A percentile compares a stretch with the other conserved stretches of the same genome.
phyloP scores from a whole-genome alignment of 257 asterid species.

The Rubia yunnanensis region DNA sequence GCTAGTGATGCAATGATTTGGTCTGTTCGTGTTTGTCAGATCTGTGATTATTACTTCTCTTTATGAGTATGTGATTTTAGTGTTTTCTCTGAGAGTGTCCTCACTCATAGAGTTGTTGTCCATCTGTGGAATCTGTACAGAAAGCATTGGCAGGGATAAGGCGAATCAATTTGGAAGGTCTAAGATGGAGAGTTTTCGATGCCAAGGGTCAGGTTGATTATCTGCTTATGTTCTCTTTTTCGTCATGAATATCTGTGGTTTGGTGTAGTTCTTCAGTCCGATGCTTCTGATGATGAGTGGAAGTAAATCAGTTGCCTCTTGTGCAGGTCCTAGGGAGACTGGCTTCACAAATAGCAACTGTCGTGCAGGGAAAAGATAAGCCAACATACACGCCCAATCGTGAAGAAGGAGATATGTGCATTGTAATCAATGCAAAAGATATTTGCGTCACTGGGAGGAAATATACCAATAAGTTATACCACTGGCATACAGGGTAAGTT shows the following conservation, averaged over 20 bases:
- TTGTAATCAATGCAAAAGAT: slow-evolving; percentile 83
- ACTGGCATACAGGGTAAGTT: slow-evolving; percentile 90
- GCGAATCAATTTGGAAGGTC: slow-evolving; percentile 76
- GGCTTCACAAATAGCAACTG: slow-evolving; percentile 83
- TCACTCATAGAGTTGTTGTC: neutral
- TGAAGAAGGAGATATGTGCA: slow-evolving; percentile 89
- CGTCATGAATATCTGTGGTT: neutral
- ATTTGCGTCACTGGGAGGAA: slow-evolving; percentile 86
- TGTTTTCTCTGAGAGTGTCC: neutral
- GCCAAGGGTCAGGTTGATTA: slow-evolving; percentile 82
- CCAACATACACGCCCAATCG: slow-evolving; percentile 71
- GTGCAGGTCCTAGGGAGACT: slow-evolving; percentile 81
- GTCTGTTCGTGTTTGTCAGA: neutral
- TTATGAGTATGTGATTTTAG: neutral
- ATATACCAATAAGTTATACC: slow-evolving; percentile 82
- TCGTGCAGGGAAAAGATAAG: slow-evolving; percentile 94
- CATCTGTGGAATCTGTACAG: slow-evolving; percentile 34
- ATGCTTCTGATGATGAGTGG: neutral
- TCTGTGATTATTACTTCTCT: neutral
- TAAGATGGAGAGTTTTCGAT: slow-evolving; percentile 92
- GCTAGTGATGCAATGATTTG: neutral
- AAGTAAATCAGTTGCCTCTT: neutral
- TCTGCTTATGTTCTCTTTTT: neutral
- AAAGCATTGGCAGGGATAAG: slow-evolving; percentile 86
- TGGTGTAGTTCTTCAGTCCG: neutral